Evolutionary conservation across 2,329 filamentous ascomycete genomes (phyloP).

Genomic region (Botrytis medusae): DNA sequence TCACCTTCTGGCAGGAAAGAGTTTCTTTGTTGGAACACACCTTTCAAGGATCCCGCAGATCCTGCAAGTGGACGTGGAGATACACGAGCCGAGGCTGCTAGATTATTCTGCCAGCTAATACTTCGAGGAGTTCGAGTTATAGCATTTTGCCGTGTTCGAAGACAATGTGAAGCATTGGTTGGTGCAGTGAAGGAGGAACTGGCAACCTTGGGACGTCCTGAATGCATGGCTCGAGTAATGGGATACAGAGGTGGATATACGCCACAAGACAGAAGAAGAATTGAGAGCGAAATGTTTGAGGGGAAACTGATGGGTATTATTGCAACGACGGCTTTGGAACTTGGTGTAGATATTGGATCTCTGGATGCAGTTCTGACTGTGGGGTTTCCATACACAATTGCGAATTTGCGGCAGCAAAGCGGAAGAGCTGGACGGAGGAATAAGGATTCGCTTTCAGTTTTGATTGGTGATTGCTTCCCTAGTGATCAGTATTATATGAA

Average conservation of each 20-base stretch:
- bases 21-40: slow-evolving; percentile 97
- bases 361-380: slow-evolving; percentile 92
- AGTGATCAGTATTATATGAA: slow-evolving; percentile 97
- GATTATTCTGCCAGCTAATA: slow-evolving; percentile 86
- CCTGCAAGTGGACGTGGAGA: slow-evolving; percentile 83
- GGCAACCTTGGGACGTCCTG: slow-evolving; percentile 66
- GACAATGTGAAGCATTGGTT: slow-evolving; percentile 83
- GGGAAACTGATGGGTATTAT: slow-evolving; percentile 91
- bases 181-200: slow-evolving; percentile 79
- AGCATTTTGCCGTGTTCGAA: slow-evolving; percentile 85
- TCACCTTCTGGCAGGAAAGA: slow-evolving; percentile 92
- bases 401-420: slow-evolving; percentile 91
- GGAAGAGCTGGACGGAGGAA: slow-evolving; percentile 89
- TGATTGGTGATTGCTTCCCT: slow-evolving; percentile 85
- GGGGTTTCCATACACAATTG: slow-evolving; percentile 93
- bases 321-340: slow-evolving; percentile 86
- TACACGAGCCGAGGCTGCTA: slow-evolving; percentile 80
- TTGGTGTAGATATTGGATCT: slow-evolving; percentile 93
- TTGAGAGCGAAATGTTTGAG: slow-evolving; percentile 96
- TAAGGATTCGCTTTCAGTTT: slow-evolving; percentile 85
- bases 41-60: slow-evolving; percentile 85
- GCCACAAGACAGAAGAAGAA: slow-evolving; percentile 80
- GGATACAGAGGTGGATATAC: slow-evolving; percentile 95
- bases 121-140: slow-evolving; percentile 87
- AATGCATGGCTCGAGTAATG: slow-evolving; percentile 82